phyloP scores from a whole-genome alignment of 768 basidiomycete species.

The Mycena metata region DNA sequence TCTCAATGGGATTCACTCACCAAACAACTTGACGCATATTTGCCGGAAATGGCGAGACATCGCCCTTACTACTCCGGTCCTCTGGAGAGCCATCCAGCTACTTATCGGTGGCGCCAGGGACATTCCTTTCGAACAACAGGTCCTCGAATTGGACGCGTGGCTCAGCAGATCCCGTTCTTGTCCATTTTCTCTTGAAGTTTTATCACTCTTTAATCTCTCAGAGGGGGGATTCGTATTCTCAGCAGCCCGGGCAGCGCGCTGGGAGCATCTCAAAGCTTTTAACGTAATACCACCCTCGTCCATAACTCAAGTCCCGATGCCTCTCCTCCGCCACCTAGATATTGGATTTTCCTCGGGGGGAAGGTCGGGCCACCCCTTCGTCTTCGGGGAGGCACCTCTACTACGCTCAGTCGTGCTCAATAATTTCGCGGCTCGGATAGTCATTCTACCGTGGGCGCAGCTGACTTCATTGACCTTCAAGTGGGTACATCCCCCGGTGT shows the following conservation, averaged over 20 bases:
- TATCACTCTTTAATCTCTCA: too few relatives aligned
- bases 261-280: background rate
- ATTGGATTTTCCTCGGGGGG: too few relatives aligned
- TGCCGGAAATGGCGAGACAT: slow-evolving; percentile 4
- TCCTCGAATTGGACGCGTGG: background rate
- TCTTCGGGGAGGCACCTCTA: background rate
- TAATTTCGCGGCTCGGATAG: background rate
- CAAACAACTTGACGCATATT: background rate
- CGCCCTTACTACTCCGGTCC: background rate
- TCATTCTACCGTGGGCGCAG: background rate
- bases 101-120: background rate
- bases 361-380: too few relatives aligned
- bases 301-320: background rate
- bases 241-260: background rate
- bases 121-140: background rate
- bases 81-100: background rate
- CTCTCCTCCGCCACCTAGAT: background rate
- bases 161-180: background rate
- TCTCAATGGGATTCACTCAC: background rate
- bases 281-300: background rate
- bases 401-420: background rate
- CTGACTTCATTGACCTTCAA: background rate
- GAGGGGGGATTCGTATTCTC: background rate
- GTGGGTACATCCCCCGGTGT: background rate
- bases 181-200: background rate